Percentiles rank a stretch among this genome's conserved stretches.
Evolutionary conservation across 2,329 filamentous ascomycete genomes (phyloP).

Genomic region (Fusarium fracticaudum): DNA sequence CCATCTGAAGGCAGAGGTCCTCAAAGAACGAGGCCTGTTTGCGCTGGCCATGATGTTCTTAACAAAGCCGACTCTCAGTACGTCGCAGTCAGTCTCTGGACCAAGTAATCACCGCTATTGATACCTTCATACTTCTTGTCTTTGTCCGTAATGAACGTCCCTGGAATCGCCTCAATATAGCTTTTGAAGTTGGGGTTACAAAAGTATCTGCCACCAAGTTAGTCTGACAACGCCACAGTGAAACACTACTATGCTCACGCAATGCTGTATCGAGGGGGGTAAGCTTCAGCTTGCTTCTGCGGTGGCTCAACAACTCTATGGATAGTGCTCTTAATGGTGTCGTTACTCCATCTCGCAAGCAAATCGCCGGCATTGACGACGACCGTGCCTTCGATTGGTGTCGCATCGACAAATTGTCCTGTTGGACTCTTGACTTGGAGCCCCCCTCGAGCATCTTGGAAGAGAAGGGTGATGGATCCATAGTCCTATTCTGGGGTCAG

Average conservation of each 20-base stretch:
- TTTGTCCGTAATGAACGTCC: constrained; percentile 71
- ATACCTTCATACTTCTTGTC: constrained; percentile 84
- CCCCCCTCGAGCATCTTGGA: constrained; percentile 67
- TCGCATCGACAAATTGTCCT: constrained; percentile 83
- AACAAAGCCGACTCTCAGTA: constrained; percentile 56
- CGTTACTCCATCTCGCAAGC: constrained; percentile 88
- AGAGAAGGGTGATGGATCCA: constrained; percentile 69
- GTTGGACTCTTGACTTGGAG: constrained; percentile 73
- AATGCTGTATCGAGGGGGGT: constrained; percentile 85
- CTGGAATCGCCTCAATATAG: constrained; percentile 82
- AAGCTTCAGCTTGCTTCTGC: constrained; percentile 61
- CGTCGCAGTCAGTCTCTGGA: constrained; percentile 80
- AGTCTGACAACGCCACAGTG: neutral
- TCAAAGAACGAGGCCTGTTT: neutral
- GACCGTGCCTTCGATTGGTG: constrained; percentile 81
- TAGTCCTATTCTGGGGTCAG: constrained; percentile 55
- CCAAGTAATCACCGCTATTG: constrained; percentile 82
- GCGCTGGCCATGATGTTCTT: neutral
- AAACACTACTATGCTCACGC: constrained; percentile 63
- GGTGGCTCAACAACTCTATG: constrained; percentile 92
- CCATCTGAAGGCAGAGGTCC: neutral
- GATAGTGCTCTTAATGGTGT: constrained; percentile 88
- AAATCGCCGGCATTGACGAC: constrained; percentile 92
- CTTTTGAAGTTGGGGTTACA: constrained; percentile 85
- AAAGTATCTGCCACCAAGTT: constrained; percentile 70